Base-by-base conservation (phyloP, 169 alveolate genomes). In the Ichthyophthirius multifiliis region DNA sequence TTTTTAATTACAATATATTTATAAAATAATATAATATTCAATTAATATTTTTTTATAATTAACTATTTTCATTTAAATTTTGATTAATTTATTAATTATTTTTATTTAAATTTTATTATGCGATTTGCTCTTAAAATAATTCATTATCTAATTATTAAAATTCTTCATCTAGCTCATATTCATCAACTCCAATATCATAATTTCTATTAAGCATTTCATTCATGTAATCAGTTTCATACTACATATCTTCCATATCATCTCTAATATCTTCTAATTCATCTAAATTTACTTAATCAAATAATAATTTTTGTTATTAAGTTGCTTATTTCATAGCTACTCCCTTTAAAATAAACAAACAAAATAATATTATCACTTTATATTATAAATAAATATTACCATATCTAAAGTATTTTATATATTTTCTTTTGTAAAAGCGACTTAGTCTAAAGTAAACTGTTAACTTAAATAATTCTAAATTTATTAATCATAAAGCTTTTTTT, bases 181-280 rank as follows among this genome's bases (percentile, higher is more conserved):
- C 75, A 35, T 65, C 75, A 4, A 65, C 46, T 0, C 34, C 75
- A 32, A 65, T 35, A 30, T 34, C 75, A 65, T 65, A 65, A 30
- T 65, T 65, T 65, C 75, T 65, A 46, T 65, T 65, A 32, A 65
- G 46, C 75, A 65, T 65, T 65, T 65, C 75, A 65, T 65, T 65
- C 46, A 65, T 65, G 9, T 65, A 31, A 15, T 65, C 75, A 15
- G 35, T 65, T 65, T 65, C 43, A 65, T 65, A 65, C 34, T 65
- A 15, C 75, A 65, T 65, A 34, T 65, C 75, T 30, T 65, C 75
- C 75, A 65, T 65, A 30, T 65, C 75, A 35, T 65, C 75, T 65
- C 75, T 65, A 15, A 65, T 30, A 34, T 65, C 75, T 35, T 65
- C 75, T 65, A 65, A 65, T 34, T 65, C 75, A 65, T 65, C 75